These are phyloP conservation scores for Colletotrichum theobromicola DNA, from an alignment of 2,329 filamentous ascomycete genomes.

Conservation along the genomic window DNA sequence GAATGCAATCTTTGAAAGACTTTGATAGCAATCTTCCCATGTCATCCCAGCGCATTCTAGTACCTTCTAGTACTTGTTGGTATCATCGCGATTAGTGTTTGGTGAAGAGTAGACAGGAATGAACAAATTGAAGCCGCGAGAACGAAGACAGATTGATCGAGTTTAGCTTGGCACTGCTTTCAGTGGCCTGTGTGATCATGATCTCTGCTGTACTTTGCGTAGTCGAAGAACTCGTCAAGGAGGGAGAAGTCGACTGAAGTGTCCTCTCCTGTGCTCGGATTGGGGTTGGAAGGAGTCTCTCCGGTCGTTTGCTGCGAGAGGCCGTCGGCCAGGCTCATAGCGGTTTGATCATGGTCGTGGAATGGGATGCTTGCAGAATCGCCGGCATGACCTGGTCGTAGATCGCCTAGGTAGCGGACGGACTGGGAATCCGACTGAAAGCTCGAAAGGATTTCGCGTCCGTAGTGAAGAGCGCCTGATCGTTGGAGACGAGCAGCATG, in stretches of 20 bases:
- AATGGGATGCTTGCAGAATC: neutral
- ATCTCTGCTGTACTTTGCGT: neutral
- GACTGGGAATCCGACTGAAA: neutral
- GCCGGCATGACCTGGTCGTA: neutral
- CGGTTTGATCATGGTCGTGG: neutral
- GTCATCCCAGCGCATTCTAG: neutral
- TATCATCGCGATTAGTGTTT: neutral
- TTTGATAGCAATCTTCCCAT: neutral
- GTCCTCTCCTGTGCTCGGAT: neutral
- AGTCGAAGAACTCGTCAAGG: neutral
- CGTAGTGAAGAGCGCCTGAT: neutral
- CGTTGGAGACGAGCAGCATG: neutral
- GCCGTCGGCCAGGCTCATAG: neutral
- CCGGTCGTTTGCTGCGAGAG: neutral
- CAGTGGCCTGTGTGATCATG: neutral
- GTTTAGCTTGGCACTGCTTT: fast-evolving
- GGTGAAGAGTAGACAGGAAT: neutral
- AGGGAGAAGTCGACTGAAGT: neutral
- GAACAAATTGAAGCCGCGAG: neutral
- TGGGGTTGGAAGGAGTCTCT: neutral
- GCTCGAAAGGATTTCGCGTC: neutral
- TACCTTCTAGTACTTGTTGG: neutral
- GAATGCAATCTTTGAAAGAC: neutral
- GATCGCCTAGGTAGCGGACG: neutral
- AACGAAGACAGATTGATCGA: neutral